These are phyloP conservation scores for Paramecium caudatum DNA, from an alignment of 73 alveolate species.

Conservation along the genomic window DNA sequence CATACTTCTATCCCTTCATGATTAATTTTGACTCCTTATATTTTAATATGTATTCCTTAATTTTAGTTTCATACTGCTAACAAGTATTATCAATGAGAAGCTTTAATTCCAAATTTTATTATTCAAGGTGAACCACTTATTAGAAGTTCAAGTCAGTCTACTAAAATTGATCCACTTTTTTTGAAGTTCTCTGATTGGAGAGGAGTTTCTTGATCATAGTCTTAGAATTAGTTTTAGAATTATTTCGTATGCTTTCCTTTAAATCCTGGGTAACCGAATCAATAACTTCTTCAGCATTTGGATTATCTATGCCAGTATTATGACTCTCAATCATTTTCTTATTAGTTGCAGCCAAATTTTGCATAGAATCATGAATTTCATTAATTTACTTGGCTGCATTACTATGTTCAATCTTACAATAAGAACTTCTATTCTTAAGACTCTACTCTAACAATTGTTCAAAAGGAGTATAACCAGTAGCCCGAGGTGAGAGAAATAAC, in stretches of 20 bases:
- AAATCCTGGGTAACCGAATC: slow-evolving; percentile 14
- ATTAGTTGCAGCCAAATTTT: not conserved
- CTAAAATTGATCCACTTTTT: not conserved
- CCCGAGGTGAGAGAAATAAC: not conserved
- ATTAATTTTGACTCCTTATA: slow-evolving; percentile 29
- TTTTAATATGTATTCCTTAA: not conserved
- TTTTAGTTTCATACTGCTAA: not conserved
- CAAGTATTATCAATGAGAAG: not conserved
- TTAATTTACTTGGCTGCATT: slow-evolving; percentile 18
- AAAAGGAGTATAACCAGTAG: not conserved
- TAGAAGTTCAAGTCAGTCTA: not conserved
- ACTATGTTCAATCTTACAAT: not conserved
- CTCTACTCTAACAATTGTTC: slow-evolving; percentile 46
- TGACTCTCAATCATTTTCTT: not conserved
- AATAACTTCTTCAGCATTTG: not conserved
- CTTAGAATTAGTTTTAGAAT: not conserved
- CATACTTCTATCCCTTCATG: slow-evolving; percentile 25
- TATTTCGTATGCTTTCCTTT: not conserved
- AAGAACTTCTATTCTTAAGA: not conserved
- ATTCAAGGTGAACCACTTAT: slow-evolving; percentile 14
- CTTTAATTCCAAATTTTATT: slow-evolving; percentile 17
- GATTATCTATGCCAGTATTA: not conserved
- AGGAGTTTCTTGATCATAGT: not conserved
- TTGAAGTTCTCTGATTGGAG: not conserved
- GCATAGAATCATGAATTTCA: slow-evolving; percentile 39